Evolutionary conservation across 2,329 filamentous ascomycete species (phyloP), one percentile per base, ranked within the genome.

Genomic region (Chaetomiaceae sp.): DNA sequence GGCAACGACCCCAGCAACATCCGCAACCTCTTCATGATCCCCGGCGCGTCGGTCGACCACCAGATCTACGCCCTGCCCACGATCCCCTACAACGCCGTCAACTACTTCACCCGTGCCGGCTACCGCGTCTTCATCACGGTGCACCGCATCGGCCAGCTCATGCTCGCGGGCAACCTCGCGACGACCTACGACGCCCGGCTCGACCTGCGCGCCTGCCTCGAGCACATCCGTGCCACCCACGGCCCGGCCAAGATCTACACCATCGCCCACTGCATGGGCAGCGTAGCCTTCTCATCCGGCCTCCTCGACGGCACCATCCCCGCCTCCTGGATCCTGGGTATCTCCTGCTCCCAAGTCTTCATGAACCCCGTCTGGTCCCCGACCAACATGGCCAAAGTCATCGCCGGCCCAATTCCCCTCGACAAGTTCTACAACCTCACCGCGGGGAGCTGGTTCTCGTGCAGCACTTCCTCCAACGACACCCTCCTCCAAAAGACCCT

Each of bases 241-340:
- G 60, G 65, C 12, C 55, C 59, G 17, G 45, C 54, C 14, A 72
- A 70, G 44, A 66, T 81, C 31, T 85, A 85, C 63, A 73, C 74
- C 3, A 71, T 85, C 31, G 73, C 76, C 1, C 82, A 86, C 65
- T 86, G 82, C 64, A 79, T 83, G 72, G 82, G 82, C 21, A 77
- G 78, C 38, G 79, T 85, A 0, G 78, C 81, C 1, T 72, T 80
- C 47, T 67, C 77, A 0, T 68, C 72, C 4, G 82, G 80, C n/a
- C 68, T 86, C 1, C 71, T 86, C 1, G 79, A 82, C 61, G 81
- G 82, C 33, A 78, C 76, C 1, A 79, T 85, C 45, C 77, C 79
- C 0, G 57, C 73, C 0, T 62, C 63, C 35, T 84, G 80, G 79
- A 72, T 85, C 58, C 65, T 69, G 16, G 82, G 82, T 16, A 69